Conservation (phyloP, 345 rosid genomes). For the Pugionium cornutum region DNA sequence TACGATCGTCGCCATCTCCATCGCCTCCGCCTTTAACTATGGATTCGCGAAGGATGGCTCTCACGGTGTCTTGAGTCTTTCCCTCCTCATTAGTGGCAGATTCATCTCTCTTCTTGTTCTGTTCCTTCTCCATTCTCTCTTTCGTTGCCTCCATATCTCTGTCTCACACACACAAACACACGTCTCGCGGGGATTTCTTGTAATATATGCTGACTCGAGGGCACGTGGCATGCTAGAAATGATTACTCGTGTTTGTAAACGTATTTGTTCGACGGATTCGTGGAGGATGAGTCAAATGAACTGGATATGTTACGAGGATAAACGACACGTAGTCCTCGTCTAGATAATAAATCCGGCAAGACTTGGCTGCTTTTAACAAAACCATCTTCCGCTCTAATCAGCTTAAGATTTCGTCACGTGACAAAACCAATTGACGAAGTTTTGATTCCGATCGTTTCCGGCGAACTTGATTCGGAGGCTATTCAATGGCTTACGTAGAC, state of each 20-base stretch:
- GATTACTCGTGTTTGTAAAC: constrained; percentile 22
- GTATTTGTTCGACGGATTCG: not conserved
- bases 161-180: not conserved
- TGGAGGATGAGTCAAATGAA: constrained; percentile 21
- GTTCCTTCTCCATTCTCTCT: constrained; percentile 32
- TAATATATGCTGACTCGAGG: not conserved
- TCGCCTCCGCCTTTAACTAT: constrained; percentile 4
- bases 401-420: no score
- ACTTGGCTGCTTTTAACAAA: no score
- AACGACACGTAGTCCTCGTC: no score
- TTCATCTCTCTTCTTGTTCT: constrained; percentile 12
- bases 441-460: no score
- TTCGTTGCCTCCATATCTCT: constrained; percentile 38
- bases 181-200: not conserved
- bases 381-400: no score
- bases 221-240: not conserved
- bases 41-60: constrained; percentile 19
- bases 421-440: no score
- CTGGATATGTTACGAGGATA: not conserved
- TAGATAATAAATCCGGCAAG: no score
- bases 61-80: constrained; percentile 23
- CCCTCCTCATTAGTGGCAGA: constrained; percentile 10
- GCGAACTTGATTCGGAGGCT: no score
- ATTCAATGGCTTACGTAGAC: no score
- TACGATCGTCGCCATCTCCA: not conserved